Evolutionary conservation across 176 grass and related monocot species (phyloP).

Genomic region (Tuctoria greenei): DNA sequence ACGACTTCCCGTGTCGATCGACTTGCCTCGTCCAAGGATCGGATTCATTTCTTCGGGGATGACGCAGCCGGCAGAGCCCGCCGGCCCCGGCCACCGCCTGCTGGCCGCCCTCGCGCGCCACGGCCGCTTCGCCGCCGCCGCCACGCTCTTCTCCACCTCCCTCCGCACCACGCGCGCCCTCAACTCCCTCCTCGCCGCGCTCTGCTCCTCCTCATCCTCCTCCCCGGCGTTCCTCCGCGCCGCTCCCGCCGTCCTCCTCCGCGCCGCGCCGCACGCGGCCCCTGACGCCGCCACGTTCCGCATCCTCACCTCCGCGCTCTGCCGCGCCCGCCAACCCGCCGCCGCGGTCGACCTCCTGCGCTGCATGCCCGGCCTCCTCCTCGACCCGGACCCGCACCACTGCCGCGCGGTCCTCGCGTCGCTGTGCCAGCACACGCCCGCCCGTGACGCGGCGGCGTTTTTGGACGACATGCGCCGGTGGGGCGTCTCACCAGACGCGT

Average conservation of each 20-base stretch:
- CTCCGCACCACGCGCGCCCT: constrained; percentile 21
- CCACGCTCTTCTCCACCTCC: neutral
- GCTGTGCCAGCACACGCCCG: neutral
- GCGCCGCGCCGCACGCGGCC: constrained; percentile 17
- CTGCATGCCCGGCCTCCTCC: constrained; percentile 36
- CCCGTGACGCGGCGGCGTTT: constrained; percentile 25
- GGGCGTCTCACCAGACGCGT: constrained; percentile 31
- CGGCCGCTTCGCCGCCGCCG: constrained; percentile 28
- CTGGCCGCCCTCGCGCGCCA: constrained; percentile 6
- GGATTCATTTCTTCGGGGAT: neutral
- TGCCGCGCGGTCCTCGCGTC: constrained; percentile 30
- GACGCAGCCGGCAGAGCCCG: neutral
- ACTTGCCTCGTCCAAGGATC: neutral
- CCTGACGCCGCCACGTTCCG: constrained; percentile 18
- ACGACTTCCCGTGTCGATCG: neutral
- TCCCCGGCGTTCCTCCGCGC: constrained; percentile 4
- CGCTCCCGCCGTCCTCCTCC: constrained; percentile 24
- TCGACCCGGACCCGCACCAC: constrained; percentile 17
- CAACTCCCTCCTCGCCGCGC: constrained; percentile 25
- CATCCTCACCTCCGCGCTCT: constrained; percentile 40
- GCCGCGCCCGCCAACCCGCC: neutral
- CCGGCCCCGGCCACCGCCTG: neutral
- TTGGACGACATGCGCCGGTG: constrained; percentile 52
- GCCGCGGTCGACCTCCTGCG: constrained; percentile 20
- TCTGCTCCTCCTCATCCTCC: constrained; percentile 1